Base-by-base conservation (phyloP, 805 yeast genomes). In the Candida stauntonica region DNA sequence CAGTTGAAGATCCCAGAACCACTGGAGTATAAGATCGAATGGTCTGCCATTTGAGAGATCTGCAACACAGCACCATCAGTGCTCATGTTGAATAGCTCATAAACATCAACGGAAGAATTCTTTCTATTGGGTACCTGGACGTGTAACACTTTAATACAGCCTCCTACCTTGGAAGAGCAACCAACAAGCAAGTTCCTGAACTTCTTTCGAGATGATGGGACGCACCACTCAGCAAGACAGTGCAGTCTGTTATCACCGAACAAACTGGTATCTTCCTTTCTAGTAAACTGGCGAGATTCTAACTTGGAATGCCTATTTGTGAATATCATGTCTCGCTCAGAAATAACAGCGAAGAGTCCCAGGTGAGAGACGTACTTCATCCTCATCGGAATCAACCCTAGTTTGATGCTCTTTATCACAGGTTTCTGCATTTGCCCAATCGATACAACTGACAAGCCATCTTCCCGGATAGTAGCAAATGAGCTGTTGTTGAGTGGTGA, bases 161-260 rank as follows among this genome's bases (percentile, higher is more conserved):
- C 60, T 8, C 54, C 55, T 36, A 15, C 14, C 3, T 38, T 39
- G 1, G 47, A 36, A 9, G 35, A 34, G 39, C 68, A 65, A 1
- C 71, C 70, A 17, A 67, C 38, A 8, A 66, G 42, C 7, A 66
- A 23, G 30, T 58, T 48, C 35, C 55, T 50, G 20, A 45, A 51
- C 13, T 50, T 38, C 40, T 45, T 50, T 8, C 33, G 47, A 0
- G 39, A 20, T 2, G 44, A 42, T 1, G 54, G 53, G 3, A 65
- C 49, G 13, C 51, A 47, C 72, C 70, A 67, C 33, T 58, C 60
- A n/a, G 58, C 45, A 4, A 67, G 19, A 7, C 58, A 48, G 7
- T 55, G 27, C 1, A 67, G 64, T 4, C 36, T 51, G 31, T 61
- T 66, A 5, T 50, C 46, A 0, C 41, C 39, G 20, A 52, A 50